Evolutionary conservation across 108 stramenopile genomes (phyloP).

Genomic region (Seminavis robusta): DNA sequence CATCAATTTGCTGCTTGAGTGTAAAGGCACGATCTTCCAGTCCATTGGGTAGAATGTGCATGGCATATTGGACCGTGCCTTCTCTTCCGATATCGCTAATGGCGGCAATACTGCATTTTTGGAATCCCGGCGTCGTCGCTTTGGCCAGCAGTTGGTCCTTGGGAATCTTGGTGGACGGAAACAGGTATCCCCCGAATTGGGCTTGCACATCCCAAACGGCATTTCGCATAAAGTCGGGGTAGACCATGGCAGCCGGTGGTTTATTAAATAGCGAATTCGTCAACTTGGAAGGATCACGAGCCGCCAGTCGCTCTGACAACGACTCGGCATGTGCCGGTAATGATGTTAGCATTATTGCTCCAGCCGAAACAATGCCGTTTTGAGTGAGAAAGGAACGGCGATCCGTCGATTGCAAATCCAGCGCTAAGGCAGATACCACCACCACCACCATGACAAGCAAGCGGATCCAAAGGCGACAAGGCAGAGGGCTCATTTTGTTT

Average conservation of each 20-base stretch:
- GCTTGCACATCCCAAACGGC: conserved; percentile 52
- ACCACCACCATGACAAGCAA: too few relatives aligned
- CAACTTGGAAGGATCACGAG: conserved; percentile 55
- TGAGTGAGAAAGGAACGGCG: neutral
- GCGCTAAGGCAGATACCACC: too few relatives aligned
- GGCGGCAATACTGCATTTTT: conserved; percentile 69
- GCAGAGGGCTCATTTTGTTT: too few relatives aligned
- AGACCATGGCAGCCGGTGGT: conserved; percentile 66
- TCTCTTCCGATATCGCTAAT: conserved; percentile 74
- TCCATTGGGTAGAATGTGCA: conserved; percentile 53
- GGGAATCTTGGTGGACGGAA: conserved; percentile 58
- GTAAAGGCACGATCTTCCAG: conserved; percentile 57
- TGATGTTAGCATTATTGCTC: too few relatives aligned
- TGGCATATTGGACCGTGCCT: conserved; percentile 20
- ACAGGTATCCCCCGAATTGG: conserved; percentile 58
- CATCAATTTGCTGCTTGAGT: conserved; percentile 42
- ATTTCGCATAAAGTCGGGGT: conserved; percentile 65
- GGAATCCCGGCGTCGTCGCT: conserved; percentile 66
- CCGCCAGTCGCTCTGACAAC: conserved; percentile 50
- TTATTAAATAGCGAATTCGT: conserved; percentile 74
- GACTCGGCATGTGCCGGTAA: too few relatives aligned
- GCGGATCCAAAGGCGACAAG: too few relatives aligned
- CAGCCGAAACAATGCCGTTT: conserved; percentile 1
- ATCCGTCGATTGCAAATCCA: too few relatives aligned
- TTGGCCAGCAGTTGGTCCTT: conserved; percentile 45